Percentiles rank a stretch among this genome's conserved stretches.
phyloP scores from a whole-genome alignment of 2,329 filamentous ascomycete genomes.

The Alternaria sp. region DNA sequence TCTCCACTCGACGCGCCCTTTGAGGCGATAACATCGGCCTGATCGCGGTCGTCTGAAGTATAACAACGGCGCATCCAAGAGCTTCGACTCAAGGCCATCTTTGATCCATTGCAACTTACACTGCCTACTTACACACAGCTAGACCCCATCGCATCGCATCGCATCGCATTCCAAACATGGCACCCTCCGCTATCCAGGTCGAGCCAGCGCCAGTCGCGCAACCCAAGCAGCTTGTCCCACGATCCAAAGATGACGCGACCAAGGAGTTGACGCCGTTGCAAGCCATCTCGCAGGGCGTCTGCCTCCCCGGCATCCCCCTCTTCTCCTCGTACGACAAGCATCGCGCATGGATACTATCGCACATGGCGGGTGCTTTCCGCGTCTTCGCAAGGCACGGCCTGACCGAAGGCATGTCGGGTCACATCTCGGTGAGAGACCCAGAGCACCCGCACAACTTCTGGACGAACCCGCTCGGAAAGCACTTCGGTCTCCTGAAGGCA shows the following conservation, averaged over 20 bases:
- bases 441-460: conserved; percentile 68
- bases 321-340: conserved; percentile 62
- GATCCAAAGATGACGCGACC: conserved; percentile 24
- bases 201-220: conserved; percentile 12
- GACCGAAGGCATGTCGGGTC: conserved; percentile 69
- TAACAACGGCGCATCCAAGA: not conserved
- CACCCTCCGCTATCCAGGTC: conserved; percentile 36
- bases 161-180: conserved; percentile 26
- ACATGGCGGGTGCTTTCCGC: conserved; percentile 71
- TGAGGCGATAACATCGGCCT: not conserved
- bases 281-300: conserved; percentile 55
- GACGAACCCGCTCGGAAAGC: conserved; percentile 70
- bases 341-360: conserved; percentile 67
- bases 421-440: conserved; percentile 72
- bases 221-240: conserved; percentile 27
- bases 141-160: not conserved
- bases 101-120: not conserved
- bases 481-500: conserved; percentile 70
- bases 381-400: conserved; percentile 70
- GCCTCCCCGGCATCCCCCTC: conserved; percentile 61
- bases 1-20: not conserved
- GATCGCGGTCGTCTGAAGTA: not conserved
- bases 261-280: conserved; percentile 45
- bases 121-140: not conserved
- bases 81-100: not conserved